phyloP scores from a whole-genome alignment of 2,329 filamentous ascomycete genomes.

The Fusarium sp. region DNA sequence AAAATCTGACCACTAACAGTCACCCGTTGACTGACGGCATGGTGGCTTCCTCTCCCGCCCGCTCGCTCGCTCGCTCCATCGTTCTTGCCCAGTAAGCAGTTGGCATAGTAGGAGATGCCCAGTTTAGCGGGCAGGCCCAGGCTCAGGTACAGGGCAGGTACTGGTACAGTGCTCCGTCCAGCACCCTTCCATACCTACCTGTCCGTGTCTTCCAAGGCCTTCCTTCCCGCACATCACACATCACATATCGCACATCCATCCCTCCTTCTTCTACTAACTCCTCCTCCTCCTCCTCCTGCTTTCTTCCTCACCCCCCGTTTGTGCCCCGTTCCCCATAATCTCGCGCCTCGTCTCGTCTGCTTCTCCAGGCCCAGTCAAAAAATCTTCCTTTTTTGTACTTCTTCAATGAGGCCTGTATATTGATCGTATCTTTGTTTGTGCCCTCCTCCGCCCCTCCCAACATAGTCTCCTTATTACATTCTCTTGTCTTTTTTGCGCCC shows the following conservation, averaged over 20 bases:
- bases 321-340: conserved; percentile 44
- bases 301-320: conserved; percentile 44
- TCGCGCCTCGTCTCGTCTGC: conserved; percentile 44
- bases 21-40: background rate
- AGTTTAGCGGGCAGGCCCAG: conserved; percentile 7
- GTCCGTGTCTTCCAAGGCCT: conserved; percentile 23
- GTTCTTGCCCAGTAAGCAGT: conserved; percentile 21
- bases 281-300: conserved; percentile 40
- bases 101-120: conserved; percentile 13
- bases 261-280: conserved; percentile 36
- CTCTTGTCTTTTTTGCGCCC: conserved; percentile 43
- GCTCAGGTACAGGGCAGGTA: conserved; percentile 6
- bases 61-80: conserved; percentile 13
- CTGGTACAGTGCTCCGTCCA: conserved; percentile 3
- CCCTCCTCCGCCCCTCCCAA: conserved; percentile 28
- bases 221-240: conserved; percentile 33
- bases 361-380: conserved; percentile 49
- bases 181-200: conserved; percentile 18
- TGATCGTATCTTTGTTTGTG: conserved; percentile 53
- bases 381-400: conserved; percentile 43
- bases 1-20: conserved; percentile 13
- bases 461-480: conserved; percentile 40
- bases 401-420: conserved; percentile 56
- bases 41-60: conserved; percentile 6
- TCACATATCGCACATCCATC: conserved; percentile 34